Evolutionary conservation across 202 grass and related monocot genomes (phyloP).

Genomic region (Carex sylvatica): DNA sequence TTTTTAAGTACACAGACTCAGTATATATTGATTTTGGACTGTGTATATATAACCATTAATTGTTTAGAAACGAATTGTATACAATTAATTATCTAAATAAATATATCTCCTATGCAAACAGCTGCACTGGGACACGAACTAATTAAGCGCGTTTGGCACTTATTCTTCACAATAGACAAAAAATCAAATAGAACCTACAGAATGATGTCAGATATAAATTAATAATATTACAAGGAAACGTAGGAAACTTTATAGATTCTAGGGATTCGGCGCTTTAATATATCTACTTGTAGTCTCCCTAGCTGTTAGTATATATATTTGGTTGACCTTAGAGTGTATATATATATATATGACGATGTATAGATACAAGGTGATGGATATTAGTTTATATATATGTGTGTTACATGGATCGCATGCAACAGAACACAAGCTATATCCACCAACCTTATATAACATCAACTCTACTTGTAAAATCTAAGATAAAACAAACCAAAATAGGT

Average conservation of each 20-base stretch:
- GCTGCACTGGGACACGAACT: no score
- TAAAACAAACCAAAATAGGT: constrained; percentile 22
- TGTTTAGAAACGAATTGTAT: no score
- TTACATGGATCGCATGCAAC: constrained; percentile 1
- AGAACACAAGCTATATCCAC: background rate
- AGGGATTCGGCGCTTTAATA: constrained; percentile 16
- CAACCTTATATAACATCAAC: background rate
- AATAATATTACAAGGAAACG: background rate
- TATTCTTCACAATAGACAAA: background rate
- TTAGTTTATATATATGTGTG: background rate
- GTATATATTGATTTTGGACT: no score
- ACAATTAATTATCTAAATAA: no score
- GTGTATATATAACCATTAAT: background rate
- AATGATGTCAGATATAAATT: background rate
- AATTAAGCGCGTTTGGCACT: background rate
- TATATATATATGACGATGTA: background rate
- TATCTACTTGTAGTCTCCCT: background rate
- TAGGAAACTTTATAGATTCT: background rate
- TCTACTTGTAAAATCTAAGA: constrained; percentile 5
- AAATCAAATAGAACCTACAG: background rate
- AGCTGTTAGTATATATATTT: background rate
- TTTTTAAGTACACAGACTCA: no score
- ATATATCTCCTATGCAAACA: no score
- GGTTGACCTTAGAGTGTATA: background rate
- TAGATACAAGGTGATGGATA: background rate